A percentile compares a stretch with the other conserved stretches of the same genome.
phyloP scores from a whole-genome alignment of 495 filamentous ascomycete genomes.

The Cercophora newfieldiana region DNA sequence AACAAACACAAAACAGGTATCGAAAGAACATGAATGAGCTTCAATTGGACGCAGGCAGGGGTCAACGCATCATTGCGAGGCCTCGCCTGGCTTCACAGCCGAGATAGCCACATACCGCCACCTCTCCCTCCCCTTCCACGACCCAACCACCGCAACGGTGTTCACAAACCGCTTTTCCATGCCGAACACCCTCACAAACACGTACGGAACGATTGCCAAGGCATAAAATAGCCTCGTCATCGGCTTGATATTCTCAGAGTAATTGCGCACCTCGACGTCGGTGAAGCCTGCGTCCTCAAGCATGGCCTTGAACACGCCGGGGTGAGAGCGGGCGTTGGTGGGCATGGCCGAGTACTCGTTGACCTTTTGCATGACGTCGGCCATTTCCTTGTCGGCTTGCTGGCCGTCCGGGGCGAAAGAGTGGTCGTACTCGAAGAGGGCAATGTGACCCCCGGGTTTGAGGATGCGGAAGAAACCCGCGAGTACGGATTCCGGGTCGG shows the following conservation, averaged over 20 bases:
- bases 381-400: slow-evolving; percentile 21
- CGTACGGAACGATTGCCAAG: slow-evolving; percentile 53
- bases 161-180: slow-evolving; percentile 43
- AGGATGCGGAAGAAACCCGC: slow-evolving; percentile 51
- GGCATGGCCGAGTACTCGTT: slow-evolving; percentile 53
- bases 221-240: slow-evolving; percentile 54
- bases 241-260: slow-evolving; percentile 51
- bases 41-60: too few species aligned
- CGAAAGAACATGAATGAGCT: too few species aligned
- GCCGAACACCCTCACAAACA: slow-evolving; percentile 48
- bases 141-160: slow-evolving; percentile 29
- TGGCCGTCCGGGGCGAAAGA: not conserved
- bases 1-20: too few species aligned
- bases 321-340: slow-evolving; percentile 39
- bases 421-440: slow-evolving; percentile 56
- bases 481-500: slow-evolving; percentile 48
- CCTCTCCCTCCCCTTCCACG: slow-evolving; percentile 22
- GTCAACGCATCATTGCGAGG: too few species aligned
- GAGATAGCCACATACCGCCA: slow-evolving; percentile 35
- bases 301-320: slow-evolving; percentile 36
- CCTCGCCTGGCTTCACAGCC: slow-evolving; percentile 32
- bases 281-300: slow-evolving; percentile 53
- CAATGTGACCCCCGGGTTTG: slow-evolving; percentile 49
- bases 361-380: slow-evolving; percentile 33
- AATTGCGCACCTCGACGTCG: slow-evolving; percentile 48